These are phyloP conservation scores for Daldinia caldariorum DNA, from an alignment of 495 filamentous ascomycete genomes.

Conservation along the genomic window DNA sequence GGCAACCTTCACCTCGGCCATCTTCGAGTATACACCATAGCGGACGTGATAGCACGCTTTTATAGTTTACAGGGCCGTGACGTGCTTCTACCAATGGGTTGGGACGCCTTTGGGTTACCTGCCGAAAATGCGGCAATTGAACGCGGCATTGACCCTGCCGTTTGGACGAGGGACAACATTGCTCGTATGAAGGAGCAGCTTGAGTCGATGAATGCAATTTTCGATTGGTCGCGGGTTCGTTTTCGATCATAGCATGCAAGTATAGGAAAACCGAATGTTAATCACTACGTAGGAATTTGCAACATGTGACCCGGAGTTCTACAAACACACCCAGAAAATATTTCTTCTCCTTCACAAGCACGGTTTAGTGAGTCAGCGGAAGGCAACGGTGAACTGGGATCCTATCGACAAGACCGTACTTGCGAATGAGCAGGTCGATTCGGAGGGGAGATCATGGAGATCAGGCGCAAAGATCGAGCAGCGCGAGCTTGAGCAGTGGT, in stretches of 20 bases:
- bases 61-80: conserved; percentile 77
- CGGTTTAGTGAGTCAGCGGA: conserved; percentile 79
- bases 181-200: conserved; percentile 85
- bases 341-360: conserved; percentile 78
- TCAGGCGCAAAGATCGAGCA: conserved; percentile 89
- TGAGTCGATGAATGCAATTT: conserved; percentile 75
- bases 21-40: conserved; percentile 88
- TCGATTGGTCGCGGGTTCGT: conserved; percentile 84
- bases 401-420: conserved; percentile 89
- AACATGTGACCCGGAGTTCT: conserved; percentile 84
- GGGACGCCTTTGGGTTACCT: conserved; percentile 92
- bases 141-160: conserved; percentile 76
- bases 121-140: conserved; percentile 96
- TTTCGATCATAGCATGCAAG: conserved; percentile 23
- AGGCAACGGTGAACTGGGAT: conserved; percentile 88
- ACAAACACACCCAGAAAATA: conserved; percentile 86
- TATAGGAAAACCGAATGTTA: conserved; percentile 15
- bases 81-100: conserved; percentile 89
- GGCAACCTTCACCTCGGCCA: conserved; percentile 91
- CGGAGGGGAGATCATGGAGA: conserved; percentile 84
- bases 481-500: conserved; percentile 85
- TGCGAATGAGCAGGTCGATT: conserved; percentile 90
- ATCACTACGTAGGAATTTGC: conserved; percentile 72
- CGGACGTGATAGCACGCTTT: conserved; percentile 83
- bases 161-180: conserved; percentile 85